phyloP scores from a whole-genome alignment of 2,329 filamentous ascomycete genomes.

The Lachnellula subtilissima region DNA sequence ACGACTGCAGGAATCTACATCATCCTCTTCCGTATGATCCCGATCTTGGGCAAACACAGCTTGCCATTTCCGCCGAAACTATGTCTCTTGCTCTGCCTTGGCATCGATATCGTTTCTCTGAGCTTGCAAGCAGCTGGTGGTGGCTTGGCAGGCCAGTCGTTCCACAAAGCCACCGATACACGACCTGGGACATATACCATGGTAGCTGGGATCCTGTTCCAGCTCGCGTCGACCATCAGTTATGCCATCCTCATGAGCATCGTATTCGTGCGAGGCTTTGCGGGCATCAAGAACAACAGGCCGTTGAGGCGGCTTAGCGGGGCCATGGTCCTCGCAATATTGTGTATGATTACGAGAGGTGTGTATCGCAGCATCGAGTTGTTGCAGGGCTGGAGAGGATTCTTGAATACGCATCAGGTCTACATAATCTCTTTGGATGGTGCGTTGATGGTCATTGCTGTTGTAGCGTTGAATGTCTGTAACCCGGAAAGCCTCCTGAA shows the following conservation, averaged over 20 bases:
- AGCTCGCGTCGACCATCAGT: slow-evolving; percentile 34
- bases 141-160: slow-evolving; percentile 37
- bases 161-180: slow-evolving; percentile 27
- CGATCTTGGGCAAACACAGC: slow-evolving; percentile 42
- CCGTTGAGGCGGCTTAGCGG: slow-evolving; percentile 30
- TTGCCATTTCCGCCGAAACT: slow-evolving; percentile 47
- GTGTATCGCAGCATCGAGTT: slow-evolving; percentile 45
- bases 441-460: slow-evolving; percentile 36
- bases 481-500: slow-evolving; percentile 6
- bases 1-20: slow-evolving; percentile 59
- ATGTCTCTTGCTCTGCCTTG: slow-evolving; percentile 55
- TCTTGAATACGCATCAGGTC: slow-evolving; percentile 38
- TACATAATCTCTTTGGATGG: slow-evolving; percentile 40
- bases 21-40: slow-evolving; percentile 54
- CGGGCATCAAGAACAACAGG: slow-evolving; percentile 28
- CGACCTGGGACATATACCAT: slow-evolving; percentile 32
- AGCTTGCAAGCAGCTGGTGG: slow-evolving; percentile 55
- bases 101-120: slow-evolving; percentile 52
- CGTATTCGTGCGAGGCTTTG: slow-evolving; percentile 36
- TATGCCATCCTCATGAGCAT: slow-evolving; percentile 37
- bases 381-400: slow-evolving; percentile 38
- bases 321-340: slow-evolving; percentile 32
- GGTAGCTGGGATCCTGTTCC: slow-evolving; percentile 35
- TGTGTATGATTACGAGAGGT: slow-evolving; percentile 40
- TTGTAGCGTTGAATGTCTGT: slow-evolving; percentile 32